Percentiles rank a stretch among this genome's conserved stretches.
Conservation (phyloP, 169 alveolate species). For the Condylostoma magnum region DNA sequence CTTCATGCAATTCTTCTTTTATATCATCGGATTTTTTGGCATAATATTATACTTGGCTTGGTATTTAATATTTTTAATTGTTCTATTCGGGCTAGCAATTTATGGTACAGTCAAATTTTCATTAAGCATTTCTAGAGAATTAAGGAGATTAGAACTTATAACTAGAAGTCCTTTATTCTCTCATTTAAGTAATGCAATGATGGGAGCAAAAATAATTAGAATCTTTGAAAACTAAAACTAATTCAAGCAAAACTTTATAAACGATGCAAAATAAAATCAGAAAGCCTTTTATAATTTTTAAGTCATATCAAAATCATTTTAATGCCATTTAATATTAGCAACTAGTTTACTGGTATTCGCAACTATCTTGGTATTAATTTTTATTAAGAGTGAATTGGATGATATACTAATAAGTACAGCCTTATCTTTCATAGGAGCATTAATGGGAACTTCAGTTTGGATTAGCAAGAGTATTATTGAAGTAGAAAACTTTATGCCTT, state of each 20-base stretch:
- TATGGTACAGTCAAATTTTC: not conserved
- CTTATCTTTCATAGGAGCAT: too few relatives aligned
- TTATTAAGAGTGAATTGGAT: not conserved
- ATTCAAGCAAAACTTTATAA: too few relatives aligned
- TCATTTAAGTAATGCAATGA: conserved; percentile 65
- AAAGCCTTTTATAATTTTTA: not conserved
- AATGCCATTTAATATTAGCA: not conserved
- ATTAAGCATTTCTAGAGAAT: conserved; percentile 37
- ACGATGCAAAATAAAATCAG: not conserved
- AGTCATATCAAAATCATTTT: not conserved
- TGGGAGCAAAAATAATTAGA: conserved; percentile 67
- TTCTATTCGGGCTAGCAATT: not conserved
- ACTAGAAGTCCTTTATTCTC: conserved; percentile 52
- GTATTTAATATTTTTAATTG: not conserved
- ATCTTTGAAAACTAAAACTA: conserved; percentile 48
- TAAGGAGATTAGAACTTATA: conserved; percentile 48
- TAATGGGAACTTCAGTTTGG: not conserved
- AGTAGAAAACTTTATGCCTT: not conserved
- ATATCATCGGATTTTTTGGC: conserved; percentile 27
- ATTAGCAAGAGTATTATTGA: not conserved
- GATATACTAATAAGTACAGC: too few relatives aligned
- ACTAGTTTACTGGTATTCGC: not conserved
- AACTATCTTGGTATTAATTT: not conserved
- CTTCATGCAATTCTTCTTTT: not conserved
- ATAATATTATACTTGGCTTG: not conserved